A percentile compares a stretch with the other conserved stretches of the same genome.
Evolutionary conservation across 768 basidiomycete species (phyloP).

Genomic region (Albatrellus ellisii): DNA sequence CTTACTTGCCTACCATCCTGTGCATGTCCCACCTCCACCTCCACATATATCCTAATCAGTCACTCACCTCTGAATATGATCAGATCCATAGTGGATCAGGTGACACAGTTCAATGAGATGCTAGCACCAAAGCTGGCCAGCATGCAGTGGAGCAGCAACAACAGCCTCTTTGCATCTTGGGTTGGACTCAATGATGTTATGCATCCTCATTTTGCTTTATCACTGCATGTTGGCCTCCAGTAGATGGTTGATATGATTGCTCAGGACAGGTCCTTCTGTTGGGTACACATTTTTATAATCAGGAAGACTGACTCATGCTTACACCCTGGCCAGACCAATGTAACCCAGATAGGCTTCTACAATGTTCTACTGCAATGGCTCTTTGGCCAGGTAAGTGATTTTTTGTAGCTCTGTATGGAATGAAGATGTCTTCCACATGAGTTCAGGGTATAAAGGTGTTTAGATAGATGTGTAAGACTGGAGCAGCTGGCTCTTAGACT

Average conservation of each 20-base stretch:
- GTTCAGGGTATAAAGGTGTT: too few species aligned
- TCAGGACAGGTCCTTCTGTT: constrained; percentile 35
- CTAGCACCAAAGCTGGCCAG: constrained; percentile 21
- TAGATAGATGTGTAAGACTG: too few species aligned
- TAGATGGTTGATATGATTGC: not conserved
- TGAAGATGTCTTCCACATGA: too few species aligned
- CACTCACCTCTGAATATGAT: not conserved
- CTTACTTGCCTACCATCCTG: constrained; percentile 23
- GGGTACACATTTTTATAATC: constrained; percentile 21
- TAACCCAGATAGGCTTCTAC: constrained; percentile 22
- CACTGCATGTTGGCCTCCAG: not conserved
- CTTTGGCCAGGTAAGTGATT: constrained; percentile 24
- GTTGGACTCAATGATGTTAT: constrained; percentile 27
- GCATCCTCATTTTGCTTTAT: constrained; percentile 1
- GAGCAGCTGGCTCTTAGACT: too few species aligned
- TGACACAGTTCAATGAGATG: constrained; percentile 21
- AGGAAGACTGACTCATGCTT: constrained; percentile 2
- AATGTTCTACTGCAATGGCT: constrained; percentile 20
- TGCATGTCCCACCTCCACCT: constrained; percentile 15
- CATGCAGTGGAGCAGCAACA: constrained; percentile 20
- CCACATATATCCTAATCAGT: not conserved
- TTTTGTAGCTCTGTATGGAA: too few species aligned
- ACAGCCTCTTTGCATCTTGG: constrained; percentile 25
- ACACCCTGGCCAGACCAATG: constrained; percentile 21
- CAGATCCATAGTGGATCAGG: constrained; percentile 24